phyloP scores from a whole-genome alignment of 2,329 filamentous ascomycete species.

The Sporothrix protearum region DNA sequence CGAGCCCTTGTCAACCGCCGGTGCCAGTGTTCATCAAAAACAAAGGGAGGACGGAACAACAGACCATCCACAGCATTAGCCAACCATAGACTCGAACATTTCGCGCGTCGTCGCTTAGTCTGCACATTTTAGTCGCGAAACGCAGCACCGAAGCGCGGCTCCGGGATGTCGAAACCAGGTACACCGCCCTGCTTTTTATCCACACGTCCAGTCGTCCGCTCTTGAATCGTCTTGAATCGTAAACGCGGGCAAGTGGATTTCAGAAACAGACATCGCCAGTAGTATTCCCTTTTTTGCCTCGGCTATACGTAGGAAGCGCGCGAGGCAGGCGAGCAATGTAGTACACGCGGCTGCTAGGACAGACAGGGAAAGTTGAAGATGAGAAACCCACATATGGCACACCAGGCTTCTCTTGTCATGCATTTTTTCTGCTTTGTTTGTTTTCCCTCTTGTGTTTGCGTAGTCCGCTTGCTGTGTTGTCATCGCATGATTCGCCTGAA shows the following conservation, averaged over 20 bases:
- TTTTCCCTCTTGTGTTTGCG: not conserved
- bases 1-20: not conserved
- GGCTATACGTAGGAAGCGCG: not conserved
- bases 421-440: not conserved
- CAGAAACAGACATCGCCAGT: not conserved
- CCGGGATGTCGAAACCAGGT: not conserved
- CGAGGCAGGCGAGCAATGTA: slow-evolving; percentile 7
- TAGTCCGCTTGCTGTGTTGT: slow-evolving; percentile 17
- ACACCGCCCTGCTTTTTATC: not conserved
- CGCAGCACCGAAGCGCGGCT: slow-evolving; percentile 5
- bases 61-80: not conserved
- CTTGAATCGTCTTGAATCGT: not conserved
- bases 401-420: not conserved
- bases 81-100: not conserved
- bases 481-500: slow-evolving; percentile 13
- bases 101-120: slow-evolving; percentile 16
- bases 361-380: not conserved
- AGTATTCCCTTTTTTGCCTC: not conserved
- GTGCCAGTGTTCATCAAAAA: not conserved
- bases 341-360: not conserved
- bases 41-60: not conserved
- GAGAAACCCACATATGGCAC: not conserved
- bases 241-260: not conserved
- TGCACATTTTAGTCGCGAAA: slow-evolving; percentile 11
- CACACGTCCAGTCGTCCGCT: too few species aligned